Conservation (phyloP, 345 rosid genomes). For the Passiflora organensis region DNA sequence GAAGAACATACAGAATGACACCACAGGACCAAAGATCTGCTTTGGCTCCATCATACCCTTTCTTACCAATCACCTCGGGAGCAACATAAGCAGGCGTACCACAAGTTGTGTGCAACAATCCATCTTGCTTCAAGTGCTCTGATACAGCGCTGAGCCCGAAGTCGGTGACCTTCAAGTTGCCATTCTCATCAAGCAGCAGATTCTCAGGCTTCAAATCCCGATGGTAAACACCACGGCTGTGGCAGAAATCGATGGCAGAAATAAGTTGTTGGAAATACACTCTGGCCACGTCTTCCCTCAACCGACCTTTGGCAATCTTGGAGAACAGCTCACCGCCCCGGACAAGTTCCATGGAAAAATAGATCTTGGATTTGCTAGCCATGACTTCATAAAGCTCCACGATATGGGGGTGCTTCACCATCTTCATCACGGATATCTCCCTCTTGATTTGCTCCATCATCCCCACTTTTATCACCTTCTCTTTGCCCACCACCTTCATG, state of each 20-base stretch:
- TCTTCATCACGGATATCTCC: conserved; percentile 91
- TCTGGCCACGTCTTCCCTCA: conserved; percentile 67
- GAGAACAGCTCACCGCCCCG: conserved; percentile 84
- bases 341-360: conserved; percentile 89
- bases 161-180: conserved; percentile 74
- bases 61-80: conserved; percentile 77
- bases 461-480: conserved; percentile 73
- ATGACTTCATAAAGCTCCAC: conserved; percentile 87
- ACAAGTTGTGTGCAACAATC: conserved; percentile 72
- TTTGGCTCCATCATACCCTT: conserved; percentile 87
- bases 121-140: conserved; percentile 73
- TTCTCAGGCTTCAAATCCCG: conserved; percentile 91
- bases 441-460: conserved; percentile 90
- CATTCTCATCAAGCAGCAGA: conserved; percentile 66
- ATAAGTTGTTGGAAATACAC: conserved; percentile 76
- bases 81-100: conserved; percentile 95
- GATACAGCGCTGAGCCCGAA: conserved; percentile 82
- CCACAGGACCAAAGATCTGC: conserved; percentile 98
- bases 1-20: conserved; percentile 75
- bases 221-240: conserved; percentile 89
- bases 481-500: conserved; percentile 85
- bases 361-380: conserved; percentile 94
- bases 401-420: conserved; percentile 79
- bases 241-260: conserved; percentile 85
- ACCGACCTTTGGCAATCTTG: conserved; percentile 57